Evolutionary conservation across 768 basidiomycete genomes (phyloP).

Genomic region (Boletus bicolor): DNA sequence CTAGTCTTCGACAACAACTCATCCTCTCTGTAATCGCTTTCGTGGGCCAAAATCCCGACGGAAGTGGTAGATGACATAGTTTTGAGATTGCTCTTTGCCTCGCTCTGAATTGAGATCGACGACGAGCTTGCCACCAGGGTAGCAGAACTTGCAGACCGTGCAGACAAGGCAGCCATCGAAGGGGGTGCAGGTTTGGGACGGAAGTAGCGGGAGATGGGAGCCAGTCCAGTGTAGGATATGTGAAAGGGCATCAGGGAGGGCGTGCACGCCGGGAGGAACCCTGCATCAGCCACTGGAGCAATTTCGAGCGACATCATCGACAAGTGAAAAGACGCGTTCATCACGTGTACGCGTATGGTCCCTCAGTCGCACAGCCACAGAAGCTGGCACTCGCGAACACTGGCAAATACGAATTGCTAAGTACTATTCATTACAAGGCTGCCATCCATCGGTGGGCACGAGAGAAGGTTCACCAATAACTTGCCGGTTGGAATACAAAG

Average conservation of each 20-base stretch:
- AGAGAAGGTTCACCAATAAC: neutral
- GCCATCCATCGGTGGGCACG: too few species aligned
- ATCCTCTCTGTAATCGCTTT: neutral
- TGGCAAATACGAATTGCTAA: too few species aligned
- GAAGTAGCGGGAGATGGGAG: constrained; percentile 74
- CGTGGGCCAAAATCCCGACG: neutral
- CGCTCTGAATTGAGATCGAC: constrained; percentile 3
- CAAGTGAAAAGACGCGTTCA: neutral
- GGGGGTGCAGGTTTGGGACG: constrained; percentile 42
- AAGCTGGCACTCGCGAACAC: too few species aligned
- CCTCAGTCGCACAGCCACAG: constrained; percentile 8
- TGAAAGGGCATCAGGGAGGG: constrained; percentile 85
- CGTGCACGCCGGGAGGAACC: constrained; percentile 36
- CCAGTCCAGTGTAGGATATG: constrained; percentile 65
- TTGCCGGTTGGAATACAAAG: neutral
- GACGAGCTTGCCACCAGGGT: constrained; percentile 12
- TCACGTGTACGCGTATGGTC: constrained; percentile 5
- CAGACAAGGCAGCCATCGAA: constrained; percentile 7
- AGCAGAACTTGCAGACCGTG: constrained; percentile 12
- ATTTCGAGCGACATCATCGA: constrained; percentile 22
- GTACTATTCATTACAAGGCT: too few species aligned
- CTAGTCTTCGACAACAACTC: neutral
- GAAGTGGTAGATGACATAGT: constrained; percentile 7
- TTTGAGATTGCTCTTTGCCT: constrained; percentile 3
- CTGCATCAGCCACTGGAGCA: constrained; percentile 1